Evolutionary conservation across 176 grass and related monocot species (phyloP).

Genomic region (Saccharum officinarum): DNA sequence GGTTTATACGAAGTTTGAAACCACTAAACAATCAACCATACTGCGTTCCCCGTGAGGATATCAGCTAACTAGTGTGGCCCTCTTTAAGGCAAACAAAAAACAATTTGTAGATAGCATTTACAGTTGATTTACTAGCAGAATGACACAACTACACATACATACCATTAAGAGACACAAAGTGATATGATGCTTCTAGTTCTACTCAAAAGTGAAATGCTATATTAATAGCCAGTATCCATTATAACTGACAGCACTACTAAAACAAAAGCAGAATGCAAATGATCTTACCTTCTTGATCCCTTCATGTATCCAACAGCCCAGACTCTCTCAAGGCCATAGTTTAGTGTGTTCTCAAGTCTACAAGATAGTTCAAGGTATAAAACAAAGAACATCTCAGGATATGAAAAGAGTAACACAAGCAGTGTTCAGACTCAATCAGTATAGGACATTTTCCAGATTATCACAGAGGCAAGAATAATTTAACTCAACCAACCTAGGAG

Average conservation of each 20-base stretch:
- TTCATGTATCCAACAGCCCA: slow-evolving; percentile 97
- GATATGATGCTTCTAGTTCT: background rate
- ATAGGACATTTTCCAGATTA: slow-evolving; percentile 1
- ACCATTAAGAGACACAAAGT: background rate
- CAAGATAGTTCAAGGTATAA: slow-evolving; percentile 35
- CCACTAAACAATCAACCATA: slow-evolving; percentile 12
- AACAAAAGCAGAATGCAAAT: slow-evolving; percentile 15
- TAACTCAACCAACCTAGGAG: background rate
- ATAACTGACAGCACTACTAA: background rate
- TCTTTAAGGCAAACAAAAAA: slow-evolving; percentile 5
- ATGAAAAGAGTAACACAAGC: background rate
- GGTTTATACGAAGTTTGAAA: slow-evolving; percentile 1
- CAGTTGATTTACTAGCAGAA: background rate
- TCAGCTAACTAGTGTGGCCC: background rate
- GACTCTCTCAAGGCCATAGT: slow-evolving; percentile 97
- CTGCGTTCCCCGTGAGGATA: background rate
- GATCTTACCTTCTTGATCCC: slow-evolving; percentile 89
- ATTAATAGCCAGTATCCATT: slow-evolving; percentile 9
- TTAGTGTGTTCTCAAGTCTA: slow-evolving; percentile 97
- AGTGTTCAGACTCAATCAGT: background rate
- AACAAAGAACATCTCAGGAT: slow-evolving; percentile 19
- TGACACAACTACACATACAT: background rate
- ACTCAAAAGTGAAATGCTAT: background rate
- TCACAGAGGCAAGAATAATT: background rate
- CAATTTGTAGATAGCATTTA: slow-evolving; percentile 11